phyloP scores from a whole-genome alignment of 257 asterid species.

The Nicotiana benthamiana region DNA sequence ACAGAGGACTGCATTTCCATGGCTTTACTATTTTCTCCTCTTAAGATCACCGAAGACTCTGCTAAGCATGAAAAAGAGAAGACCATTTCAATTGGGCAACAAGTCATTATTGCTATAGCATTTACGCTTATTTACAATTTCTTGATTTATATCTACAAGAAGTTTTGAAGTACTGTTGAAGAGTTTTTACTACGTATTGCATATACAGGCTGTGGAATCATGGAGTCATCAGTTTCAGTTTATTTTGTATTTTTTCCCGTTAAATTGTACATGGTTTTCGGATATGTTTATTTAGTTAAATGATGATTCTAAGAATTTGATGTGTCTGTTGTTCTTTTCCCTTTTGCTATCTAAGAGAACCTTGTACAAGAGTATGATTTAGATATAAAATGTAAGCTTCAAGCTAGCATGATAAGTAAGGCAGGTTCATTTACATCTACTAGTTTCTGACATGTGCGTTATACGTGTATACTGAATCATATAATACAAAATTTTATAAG shows the following conservation, averaged over 20 bases:
- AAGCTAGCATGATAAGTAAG: no score
- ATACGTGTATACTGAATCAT: no score
- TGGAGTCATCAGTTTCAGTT: not conserved
- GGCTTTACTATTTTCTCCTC: constrained; percentile 53
- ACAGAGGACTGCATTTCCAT: constrained; percentile 43
- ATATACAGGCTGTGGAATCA: not conserved
- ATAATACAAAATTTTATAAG: no score
- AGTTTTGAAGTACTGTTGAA: constrained; percentile 6
- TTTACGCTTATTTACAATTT: constrained; percentile 36
- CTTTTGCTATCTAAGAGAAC: not conserved
- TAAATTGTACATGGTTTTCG: not conserved
- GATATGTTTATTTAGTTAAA: not conserved
- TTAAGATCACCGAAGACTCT: constrained; percentile 10
- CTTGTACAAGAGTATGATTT: no score
- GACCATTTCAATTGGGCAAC: constrained; percentile 50
- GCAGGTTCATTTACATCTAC: no score
- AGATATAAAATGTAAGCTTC: no score
- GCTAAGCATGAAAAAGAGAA: constrained; percentile 8
- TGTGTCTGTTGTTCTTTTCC: not conserved
- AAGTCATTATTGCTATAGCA: constrained; percentile 32
- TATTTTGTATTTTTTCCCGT: not conserved
- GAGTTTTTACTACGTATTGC: not conserved
- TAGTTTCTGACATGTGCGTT: no score
- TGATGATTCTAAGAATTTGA: not conserved
- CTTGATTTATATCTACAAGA: constrained; percentile 23